These are phyloP conservation scores for Candida easanensis DNA, from an alignment of 805 yeast species.

Conservation along the genomic window DNA sequence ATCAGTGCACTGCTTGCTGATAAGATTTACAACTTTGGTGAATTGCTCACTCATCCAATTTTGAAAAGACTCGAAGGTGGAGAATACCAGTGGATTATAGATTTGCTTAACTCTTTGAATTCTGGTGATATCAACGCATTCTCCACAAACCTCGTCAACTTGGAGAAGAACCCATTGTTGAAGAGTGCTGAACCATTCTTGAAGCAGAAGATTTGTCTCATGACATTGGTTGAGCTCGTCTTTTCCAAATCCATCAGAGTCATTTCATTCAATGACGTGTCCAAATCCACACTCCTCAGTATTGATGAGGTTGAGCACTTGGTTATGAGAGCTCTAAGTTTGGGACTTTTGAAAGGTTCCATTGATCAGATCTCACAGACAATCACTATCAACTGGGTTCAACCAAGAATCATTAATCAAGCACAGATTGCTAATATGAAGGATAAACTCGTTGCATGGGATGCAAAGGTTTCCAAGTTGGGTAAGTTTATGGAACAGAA, in stretches of 20 bases:
- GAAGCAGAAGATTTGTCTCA: conserved; percentile 86
- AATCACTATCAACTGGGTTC: conserved; percentile 88
- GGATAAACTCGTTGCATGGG: conserved; percentile 75
- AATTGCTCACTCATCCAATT: conserved; percentile 85
- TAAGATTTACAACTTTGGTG: conserved; percentile 92
- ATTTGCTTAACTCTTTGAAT: conserved; percentile 68
- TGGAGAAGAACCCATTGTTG: conserved; percentile 52
- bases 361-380: conserved; percentile 83
- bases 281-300: conserved; percentile 61
- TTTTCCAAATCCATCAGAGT: conserved; percentile 76
- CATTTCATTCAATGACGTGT: conserved; percentile 69
- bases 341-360: conserved; percentile 81
- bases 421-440: conserved; percentile 79
- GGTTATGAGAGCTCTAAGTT: conserved; percentile 85
- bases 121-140: conserved; percentile 73
- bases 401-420: conserved; percentile 86
- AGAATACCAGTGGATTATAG: conserved; percentile 66
- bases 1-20: conserved; percentile 89
- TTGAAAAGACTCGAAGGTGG: conserved; percentile 48
- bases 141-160: conserved; percentile 44
- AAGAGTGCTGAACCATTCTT: conserved; percentile 60
- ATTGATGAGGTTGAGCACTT: conserved; percentile 78
- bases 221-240: conserved; percentile 86
- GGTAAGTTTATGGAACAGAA: conserved; percentile 56
- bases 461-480: conserved; percentile 63